Base-by-base conservation (phyloP, 2,329 filamentous ascomycete genomes). In the Hymenoscyphus salicellus region DNA sequence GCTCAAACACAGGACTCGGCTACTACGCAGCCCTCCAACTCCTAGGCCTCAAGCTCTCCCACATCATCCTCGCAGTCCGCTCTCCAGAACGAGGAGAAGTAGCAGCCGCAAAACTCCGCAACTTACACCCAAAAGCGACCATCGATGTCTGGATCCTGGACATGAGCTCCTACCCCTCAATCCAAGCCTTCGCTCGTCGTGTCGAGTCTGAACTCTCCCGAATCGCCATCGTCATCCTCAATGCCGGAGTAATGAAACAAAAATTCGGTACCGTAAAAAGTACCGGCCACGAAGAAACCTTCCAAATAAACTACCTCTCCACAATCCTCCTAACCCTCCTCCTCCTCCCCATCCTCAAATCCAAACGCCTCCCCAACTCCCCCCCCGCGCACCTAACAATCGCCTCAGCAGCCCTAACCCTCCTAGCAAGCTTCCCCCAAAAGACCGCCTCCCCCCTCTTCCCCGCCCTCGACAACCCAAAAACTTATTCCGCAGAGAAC, bases 121-220 rank as follows among this genome's bases (percentile, higher is more conserved):
- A 64, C 20, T 58, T 71, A 49, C 73, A 74, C 57, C 75, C 76
- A 1, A 64, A 65, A 0, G 78, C 79, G 2, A 74, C 58, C 0
- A 77, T 84, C 17, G 75, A 83, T 11, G 81, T 85, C 6, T 84
- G 80, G 81, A 8, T 71, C 1, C 69, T 85, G 23, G 82, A 85
- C 49, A 80, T 84, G 78, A 62, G 64, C 2, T 79, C 76, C 0
- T 82, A 83, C 60, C 72, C 76, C 1, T 83, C 80, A 2, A 73
- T 85, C 0, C 73, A 75, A 46, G 70, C 67, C 0, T 85, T 85
- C 63, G 77, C 74, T 0, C 62, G 62, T 0, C 74, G 76, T 1
- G 75, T 75, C 17, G 68, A 76, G 5, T 73, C 58, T 4, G 56
- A 73, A 60, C 72, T 81, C 1, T 23, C 70, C 0, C 75, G 76